Conservation (phyloP, 202 grass and related monocot species). For the Panicum hallii region DNA sequence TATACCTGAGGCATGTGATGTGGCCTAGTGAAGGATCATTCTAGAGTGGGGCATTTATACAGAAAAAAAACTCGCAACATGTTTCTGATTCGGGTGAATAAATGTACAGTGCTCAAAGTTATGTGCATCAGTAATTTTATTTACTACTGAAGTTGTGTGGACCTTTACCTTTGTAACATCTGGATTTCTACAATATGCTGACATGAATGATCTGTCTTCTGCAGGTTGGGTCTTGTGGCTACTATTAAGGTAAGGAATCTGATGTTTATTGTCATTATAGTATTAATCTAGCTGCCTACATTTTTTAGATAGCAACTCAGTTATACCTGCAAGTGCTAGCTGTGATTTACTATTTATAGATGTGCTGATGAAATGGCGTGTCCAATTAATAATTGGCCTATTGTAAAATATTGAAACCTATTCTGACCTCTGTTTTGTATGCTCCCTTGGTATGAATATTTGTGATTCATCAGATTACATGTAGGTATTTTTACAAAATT, state of each 20-base stretch:
- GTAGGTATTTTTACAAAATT: neutral
- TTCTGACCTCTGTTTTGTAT: neutral
- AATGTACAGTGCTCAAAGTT: neutral
- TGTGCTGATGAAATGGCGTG: neutral
- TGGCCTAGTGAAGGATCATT: constrained; percentile 6
- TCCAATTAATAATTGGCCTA: neutral
- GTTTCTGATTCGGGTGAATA: neutral
- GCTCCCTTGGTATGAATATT: neutral
- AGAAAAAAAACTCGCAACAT: neutral
- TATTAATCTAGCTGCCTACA: neutral
- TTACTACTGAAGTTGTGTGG: neutral
- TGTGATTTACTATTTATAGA: constrained; percentile 1
- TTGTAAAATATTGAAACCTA: neutral
- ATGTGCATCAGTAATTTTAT: neutral
- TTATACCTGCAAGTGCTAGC: neutral
- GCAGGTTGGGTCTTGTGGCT: constrained; percentile 87
- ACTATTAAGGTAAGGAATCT: constrained; percentile 82
- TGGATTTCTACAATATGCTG: constrained; percentile 30
- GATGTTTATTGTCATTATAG: neutral
- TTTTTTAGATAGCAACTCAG: neutral
- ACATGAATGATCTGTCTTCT: constrained; percentile 13
- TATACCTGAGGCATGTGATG: constrained; percentile 15
- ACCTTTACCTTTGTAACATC: constrained; percentile 12
- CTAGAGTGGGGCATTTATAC: constrained; percentile 2
- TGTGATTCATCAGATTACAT: neutral